Evolutionary conservation across 345 rosid species (phyloP).

Genomic region (Salix dunnii): DNA sequence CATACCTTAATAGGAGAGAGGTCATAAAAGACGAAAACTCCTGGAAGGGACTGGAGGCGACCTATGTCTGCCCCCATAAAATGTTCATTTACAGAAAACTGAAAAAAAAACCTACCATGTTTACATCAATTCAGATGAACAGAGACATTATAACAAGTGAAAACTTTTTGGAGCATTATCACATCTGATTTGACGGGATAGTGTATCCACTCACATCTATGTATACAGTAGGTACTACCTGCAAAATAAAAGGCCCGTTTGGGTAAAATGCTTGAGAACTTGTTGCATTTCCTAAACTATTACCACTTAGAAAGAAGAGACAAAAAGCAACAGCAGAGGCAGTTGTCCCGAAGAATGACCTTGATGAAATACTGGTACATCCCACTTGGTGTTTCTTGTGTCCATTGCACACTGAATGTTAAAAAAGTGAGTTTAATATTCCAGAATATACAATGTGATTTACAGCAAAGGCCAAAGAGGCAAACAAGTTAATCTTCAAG

Average conservation of each 20-base stretch:
- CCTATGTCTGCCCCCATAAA: conserved; percentile 61
- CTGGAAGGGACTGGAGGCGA: conserved; percentile 67
- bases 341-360: conserved; percentile 37
- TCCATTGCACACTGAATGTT: conserved; percentile 68
- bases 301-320: neutral
- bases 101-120: conserved; percentile 11
- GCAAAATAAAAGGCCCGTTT: conserved; percentile 11
- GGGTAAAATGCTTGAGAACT: neutral
- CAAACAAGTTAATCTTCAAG: conserved; percentile 10
- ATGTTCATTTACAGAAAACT: conserved; percentile 97
- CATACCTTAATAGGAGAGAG: conserved; percentile 95
- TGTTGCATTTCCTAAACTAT: neutral
- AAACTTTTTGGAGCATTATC: neutral
- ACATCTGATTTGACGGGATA: conserved; percentile 88
- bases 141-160: neutral
- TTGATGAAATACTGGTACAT: conserved; percentile 93
- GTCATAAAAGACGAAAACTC: conserved; percentile 96
- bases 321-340: conserved; percentile 11
- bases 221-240: conserved; percentile 96
- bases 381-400: conserved; percentile 66
- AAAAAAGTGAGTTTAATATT: neutral
- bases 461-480: neutral
- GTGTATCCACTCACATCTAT: conserved; percentile 70
- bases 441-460: conserved; percentile 5
- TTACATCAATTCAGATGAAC: conserved; percentile 12